These are phyloP conservation scores for Ogataea philodendri DNA, from an alignment of 805 yeast species.

Conservation along the genomic window DNA sequence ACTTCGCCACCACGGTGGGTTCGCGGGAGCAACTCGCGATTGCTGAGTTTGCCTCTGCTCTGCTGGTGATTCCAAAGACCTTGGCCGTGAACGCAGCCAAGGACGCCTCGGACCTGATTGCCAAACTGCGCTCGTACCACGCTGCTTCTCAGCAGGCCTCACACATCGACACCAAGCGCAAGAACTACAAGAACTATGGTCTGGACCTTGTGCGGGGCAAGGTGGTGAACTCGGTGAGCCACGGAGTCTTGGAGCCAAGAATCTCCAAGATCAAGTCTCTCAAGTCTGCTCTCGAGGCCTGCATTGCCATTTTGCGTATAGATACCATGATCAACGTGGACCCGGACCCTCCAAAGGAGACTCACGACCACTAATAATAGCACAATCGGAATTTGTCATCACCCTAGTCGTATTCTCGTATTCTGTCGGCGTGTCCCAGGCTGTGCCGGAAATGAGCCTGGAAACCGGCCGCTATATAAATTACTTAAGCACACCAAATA, in stretches of 20 bases:
- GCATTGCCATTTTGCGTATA: constrained; percentile 93
- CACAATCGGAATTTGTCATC: background rate
- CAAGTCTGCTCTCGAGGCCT: constrained; percentile 96
- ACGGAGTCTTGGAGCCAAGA: constrained; percentile 95
- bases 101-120: constrained; percentile 91
- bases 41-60: constrained; percentile 92
- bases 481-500: constrained; percentile 8
- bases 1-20: constrained; percentile 96
- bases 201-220: constrained; percentile 89
- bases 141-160: constrained; percentile 89
- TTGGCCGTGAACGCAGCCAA: constrained; percentile 97
- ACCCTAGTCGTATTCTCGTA: background rate
- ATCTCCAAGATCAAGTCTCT: constrained; percentile 88
- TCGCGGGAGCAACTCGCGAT: constrained; percentile 97
- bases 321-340: constrained; percentile 98
- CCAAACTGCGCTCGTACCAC: constrained; percentile 93
- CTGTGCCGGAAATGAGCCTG: too few species aligned
- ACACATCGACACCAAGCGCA: constrained; percentile 79
- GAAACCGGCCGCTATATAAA: too few species aligned
- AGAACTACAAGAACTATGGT: constrained; percentile 86
- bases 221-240: constrained; percentile 76
- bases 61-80: constrained; percentile 92
- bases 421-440: too few species aligned
- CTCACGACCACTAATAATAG: constrained; percentile 69
- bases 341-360: constrained; percentile 91